These are phyloP conservation scores for Phytophthora macrochlamydospora DNA, from an alignment of 352 stramenopile genomes.

Conservation along the genomic window DNA sequence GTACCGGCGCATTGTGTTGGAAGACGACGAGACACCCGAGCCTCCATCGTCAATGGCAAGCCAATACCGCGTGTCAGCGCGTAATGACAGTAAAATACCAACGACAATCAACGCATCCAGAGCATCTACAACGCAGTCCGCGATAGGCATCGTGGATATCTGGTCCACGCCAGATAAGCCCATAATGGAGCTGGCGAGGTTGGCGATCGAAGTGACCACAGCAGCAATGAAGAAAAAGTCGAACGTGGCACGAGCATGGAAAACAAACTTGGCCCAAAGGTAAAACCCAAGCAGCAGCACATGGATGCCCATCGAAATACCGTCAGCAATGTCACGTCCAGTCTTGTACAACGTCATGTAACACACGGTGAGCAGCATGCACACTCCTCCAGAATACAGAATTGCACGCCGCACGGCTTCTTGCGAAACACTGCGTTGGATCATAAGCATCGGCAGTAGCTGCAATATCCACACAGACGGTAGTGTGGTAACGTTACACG, in stretches of 20 bases:
- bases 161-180: slow-evolving; percentile 37
- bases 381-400: slow-evolving; percentile 67
- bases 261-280: slow-evolving; percentile 81
- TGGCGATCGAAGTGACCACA: slow-evolving; percentile 47
- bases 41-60: slow-evolving; percentile 76
- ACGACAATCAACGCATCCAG: slow-evolving; percentile 73
- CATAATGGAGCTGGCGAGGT: slow-evolving; percentile 60
- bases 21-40: slow-evolving; percentile 32
- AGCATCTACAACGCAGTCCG: slow-evolving; percentile 52
- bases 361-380: slow-evolving; percentile 59
- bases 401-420: slow-evolving; percentile 77
- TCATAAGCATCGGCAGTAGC: slow-evolving; percentile 85
- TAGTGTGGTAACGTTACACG: slow-evolving; percentile 60
- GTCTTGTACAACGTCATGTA: slow-evolving; percentile 66
- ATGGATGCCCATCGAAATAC: slow-evolving; percentile 59
- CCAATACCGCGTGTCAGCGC: slow-evolving; percentile 86
- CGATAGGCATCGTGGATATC: slow-evolving; percentile 38
- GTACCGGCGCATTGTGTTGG: slow-evolving; percentile 75
- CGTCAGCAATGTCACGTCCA: slow-evolving; percentile 49
- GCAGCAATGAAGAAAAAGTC: slow-evolving; percentile 84
- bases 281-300: slow-evolving; percentile 69
- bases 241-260: slow-evolving; percentile 77
- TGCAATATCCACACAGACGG: slow-evolving; percentile 80
- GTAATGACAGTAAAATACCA: slow-evolving; percentile 73
- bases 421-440: slow-evolving; percentile 80